A percentile compares a stretch with the other conserved stretches of the same genome.
These are phyloP conservation scores for Fraxinus pennsylvanica DNA, from an alignment of 257 asterid species.

Conservation along the genomic window DNA sequence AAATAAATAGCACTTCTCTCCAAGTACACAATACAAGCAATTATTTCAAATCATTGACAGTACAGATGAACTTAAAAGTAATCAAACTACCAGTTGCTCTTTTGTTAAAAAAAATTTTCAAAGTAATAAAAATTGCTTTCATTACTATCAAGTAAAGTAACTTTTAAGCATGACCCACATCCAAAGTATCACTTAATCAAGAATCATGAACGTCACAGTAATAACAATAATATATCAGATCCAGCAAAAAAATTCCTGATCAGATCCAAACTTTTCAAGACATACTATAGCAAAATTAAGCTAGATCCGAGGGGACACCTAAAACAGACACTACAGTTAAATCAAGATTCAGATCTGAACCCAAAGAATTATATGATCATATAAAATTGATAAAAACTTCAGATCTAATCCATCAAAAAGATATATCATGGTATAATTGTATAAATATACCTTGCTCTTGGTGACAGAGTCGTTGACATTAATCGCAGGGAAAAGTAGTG, in stretches of 20 bases:
- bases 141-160: no score
- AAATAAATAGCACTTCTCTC: neutral
- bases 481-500: slow-evolving; percentile 28
- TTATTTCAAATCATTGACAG: neutral
- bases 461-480: slow-evolving; percentile 45
- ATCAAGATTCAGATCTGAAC: neutral
- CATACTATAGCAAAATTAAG: neutral
- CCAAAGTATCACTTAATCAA: neutral
- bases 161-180: neutral
- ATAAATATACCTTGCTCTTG: slow-evolving; percentile 38
- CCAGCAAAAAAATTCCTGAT: neutral
- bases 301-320: neutral
- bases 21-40: neutral
- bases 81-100: neutral
- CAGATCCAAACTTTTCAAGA: neutral
- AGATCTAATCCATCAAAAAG: neutral
- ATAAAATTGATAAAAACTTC: neutral
- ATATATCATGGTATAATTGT: neutral
- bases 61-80: neutral
- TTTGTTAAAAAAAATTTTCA: no score
- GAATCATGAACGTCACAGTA: neutral
- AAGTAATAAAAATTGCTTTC: neutral
- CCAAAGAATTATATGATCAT: neutral
- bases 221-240: neutral
- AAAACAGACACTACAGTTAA: neutral